Evolutionary conservation across 805 yeast species (phyloP), one percentile per base, ranked within the genome.

Genomic region (Candida broadrunensis): DNA sequence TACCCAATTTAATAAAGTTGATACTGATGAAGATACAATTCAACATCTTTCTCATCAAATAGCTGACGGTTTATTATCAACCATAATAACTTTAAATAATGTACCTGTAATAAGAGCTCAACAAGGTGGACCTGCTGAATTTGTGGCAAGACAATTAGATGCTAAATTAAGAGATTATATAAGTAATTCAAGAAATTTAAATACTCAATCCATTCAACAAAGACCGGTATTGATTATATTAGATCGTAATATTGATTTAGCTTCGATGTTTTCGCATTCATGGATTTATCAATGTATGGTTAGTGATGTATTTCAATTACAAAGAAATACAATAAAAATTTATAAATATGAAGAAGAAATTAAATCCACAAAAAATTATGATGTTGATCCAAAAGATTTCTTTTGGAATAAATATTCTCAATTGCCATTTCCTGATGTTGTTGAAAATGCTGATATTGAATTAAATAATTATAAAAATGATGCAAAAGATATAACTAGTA

Each of bases 231-330:
- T 93, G 51, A 74, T 95, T 24, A 62, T 93, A 31, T 65, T 93
- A 34, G 99, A 93, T 64, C 76, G 99, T 61, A 87, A 85, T 57
- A 73, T 93, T 44, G 98, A 93, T 63, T 72, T 93, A 46, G 83
- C 93, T 2, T 84, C 96, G 13, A 91, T 93, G 97, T 83, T 93
- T 62, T 79, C 91, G 1, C 99, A 93, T 65, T 88, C 97, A 11
- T 91, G 98, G 97, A 90, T 95, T 37, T 93, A 93, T 61, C 96
- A 91, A 67, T 89, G 97, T 55, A 82, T 93, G 79, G 93, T 93
- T 15, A 86, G 90, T 55, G 99, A 93, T 59, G 93, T 89, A 4
- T 88, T 93, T 60, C 77, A 79, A 38, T 72, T 93, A 52, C 77
- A 82, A 49, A 77, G 95, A 56, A 90, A 91, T 60, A 84, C 97